Evolutionary conservation across 192 early-diverging fungal genomes (phyloP).

Genomic region (Backusella sp.): DNA sequence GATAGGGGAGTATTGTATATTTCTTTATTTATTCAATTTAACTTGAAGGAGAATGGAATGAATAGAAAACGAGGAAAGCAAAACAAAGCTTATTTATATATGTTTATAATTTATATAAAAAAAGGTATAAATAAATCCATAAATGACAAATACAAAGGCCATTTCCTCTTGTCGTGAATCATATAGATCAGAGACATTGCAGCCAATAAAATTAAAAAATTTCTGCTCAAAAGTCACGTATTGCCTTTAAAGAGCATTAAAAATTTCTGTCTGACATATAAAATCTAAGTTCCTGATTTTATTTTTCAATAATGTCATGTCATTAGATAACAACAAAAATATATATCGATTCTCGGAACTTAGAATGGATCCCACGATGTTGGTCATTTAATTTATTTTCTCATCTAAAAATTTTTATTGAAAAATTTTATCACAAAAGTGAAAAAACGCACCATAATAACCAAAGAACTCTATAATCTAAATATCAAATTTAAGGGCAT

Average conservation of each 20-base stretch:
- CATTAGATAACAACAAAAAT: not conserved
- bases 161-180: not conserved
- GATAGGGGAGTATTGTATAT: not conserved
- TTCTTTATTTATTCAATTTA: not conserved
- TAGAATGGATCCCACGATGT: not conserved
- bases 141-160: not conserved
- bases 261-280: slow-evolving; percentile 5
- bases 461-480: not conserved
- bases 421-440: not conserved
- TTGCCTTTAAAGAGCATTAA: not conserved
- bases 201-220: slow-evolving; percentile 6
- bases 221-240: not conserved
- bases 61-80: not conserved
- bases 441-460: not conserved
- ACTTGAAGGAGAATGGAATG: not conserved
- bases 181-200: not conserved
- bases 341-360: not conserved
- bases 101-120: not conserved
- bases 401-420: not conserved
- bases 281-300: not conserved
- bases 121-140: not conserved
- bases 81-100: not conserved
- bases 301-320: not conserved
- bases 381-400: not conserved
- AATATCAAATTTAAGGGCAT: not conserved